Conservation (phyloP, 768 basidiomycete genomes). For the Russula compacta region DNA sequence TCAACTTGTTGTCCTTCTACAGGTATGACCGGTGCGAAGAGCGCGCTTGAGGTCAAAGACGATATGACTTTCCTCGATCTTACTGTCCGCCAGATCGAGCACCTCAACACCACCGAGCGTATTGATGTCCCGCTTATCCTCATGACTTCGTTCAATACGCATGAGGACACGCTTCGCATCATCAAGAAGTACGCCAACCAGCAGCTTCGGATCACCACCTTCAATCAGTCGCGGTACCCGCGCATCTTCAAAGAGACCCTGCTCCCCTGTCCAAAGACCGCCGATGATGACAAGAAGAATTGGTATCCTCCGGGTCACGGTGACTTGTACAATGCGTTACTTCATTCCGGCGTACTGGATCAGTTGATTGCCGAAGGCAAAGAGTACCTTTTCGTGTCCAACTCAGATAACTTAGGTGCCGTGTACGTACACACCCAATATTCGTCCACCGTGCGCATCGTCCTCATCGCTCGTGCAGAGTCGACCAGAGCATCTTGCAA, state of each 20-base stretch:
- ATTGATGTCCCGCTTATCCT: constrained; percentile 71
- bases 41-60: constrained; percentile 67
- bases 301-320: constrained; percentile 79
- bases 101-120: constrained; percentile 50
- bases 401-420: constrained; percentile 69
- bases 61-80: constrained; percentile 64
- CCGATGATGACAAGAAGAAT: constrained; percentile 52
- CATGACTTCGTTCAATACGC: constrained; percentile 79
- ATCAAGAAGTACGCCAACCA: constrained; percentile 77
- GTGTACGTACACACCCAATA: constrained; percentile 31
- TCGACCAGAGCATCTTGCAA: constrained; percentile 56
- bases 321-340: constrained; percentile 62
- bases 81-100: constrained; percentile 57
- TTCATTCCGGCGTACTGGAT: constrained; percentile 66
- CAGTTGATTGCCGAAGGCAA: constrained; percentile 62
- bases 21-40: constrained; percentile 58
- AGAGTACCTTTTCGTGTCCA: constrained; percentile 72
- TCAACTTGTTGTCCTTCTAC: not conserved
- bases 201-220: constrained; percentile 61
- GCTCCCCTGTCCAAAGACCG: constrained; percentile 50
- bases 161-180: constrained; percentile 67
- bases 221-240: constrained; percentile 69
- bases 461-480: constrained; percentile 29
- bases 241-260: constrained; percentile 63
- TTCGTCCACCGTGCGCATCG: not conserved